Evolutionary conservation across 352 stramenopile species (phyloP), one percentile per base, ranked within the genome.

Genomic region (Aphanomyces stellatus): DNA sequence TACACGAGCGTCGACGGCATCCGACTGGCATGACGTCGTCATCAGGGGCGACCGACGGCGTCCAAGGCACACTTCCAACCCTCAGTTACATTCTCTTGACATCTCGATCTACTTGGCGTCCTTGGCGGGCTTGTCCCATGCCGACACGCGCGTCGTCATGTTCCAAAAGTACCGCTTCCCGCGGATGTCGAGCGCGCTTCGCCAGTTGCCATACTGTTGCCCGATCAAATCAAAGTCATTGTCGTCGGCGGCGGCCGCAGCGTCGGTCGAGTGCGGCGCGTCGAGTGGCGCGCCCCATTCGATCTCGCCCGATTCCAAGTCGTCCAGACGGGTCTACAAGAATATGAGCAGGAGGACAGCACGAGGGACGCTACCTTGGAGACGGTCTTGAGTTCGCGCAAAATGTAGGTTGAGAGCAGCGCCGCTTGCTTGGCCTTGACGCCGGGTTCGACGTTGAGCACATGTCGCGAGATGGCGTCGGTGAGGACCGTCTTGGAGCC

Each of bases 121-220:
- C 25, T 71, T 83, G 13, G 83, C 79, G 53, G 76, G 80, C 49
- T 67, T 67, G 57, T 91, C 78, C 86, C 86, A 95, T 2, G 90
- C 78, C 0, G 85, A 93, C 69, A 82, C 88, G 51, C 87, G 79
- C 63, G 85, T 93, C 24, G 80, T 86, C 48, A 89, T 53, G 75
- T 95, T 94, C 87, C 87, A 95, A 67, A 91, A 95, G 67, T 93
- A 95, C 31, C 90, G 76, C 72, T 90, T 90, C 31, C 87, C 87
- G 28, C 85, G 83, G 71, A 91, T 90, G 71, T 93, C 85, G 8
- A 95, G 74, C 10, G 87, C 85, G 28, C 82, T 80, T 42, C 84
- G 79, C 87, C 87, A 95, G 69, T 95, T 93, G 62, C 84, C 87
- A 28, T 90, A 79, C 56, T 82, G 75, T 74, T 93, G 82, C 49